Percentiles rank a stretch among this genome's conserved stretches.
phyloP scores from a whole-genome alignment of 2,329 filamentous ascomycete genomes.

The Arachnomyces sp. region DNA sequence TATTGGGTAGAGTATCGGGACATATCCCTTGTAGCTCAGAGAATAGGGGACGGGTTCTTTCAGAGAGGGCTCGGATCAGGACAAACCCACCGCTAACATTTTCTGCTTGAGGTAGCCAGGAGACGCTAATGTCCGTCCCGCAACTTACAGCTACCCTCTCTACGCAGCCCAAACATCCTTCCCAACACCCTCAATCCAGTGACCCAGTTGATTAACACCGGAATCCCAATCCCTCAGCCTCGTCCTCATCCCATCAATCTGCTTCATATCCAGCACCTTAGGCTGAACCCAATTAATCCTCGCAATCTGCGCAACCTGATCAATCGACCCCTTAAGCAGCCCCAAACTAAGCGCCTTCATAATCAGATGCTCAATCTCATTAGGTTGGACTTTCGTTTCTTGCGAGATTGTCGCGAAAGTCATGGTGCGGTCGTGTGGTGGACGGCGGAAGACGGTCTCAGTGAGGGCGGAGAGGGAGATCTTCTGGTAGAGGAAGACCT shows the following conservation, averaged over 20 bases:
- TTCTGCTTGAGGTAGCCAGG: no score
- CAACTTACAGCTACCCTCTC: no score
- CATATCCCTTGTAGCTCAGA: no score
- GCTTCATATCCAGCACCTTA: slow-evolving; percentile 90
- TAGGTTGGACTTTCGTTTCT: slow-evolving; percentile 82
- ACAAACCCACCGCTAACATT: no score
- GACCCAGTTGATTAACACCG: slow-evolving; percentile 89
- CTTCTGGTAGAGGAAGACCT: slow-evolving; percentile 85
- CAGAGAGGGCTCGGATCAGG: no score
- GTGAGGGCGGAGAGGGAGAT: slow-evolving; percentile 95
- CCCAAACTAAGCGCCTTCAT: slow-evolving; percentile 99
- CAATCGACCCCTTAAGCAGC: slow-evolving; percentile 81
- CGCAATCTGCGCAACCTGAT: slow-evolving; percentile 89
- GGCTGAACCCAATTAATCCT: slow-evolving; percentile 98
- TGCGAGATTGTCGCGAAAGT: slow-evolving; percentile 78
- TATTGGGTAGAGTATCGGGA: no score
- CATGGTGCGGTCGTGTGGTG: slow-evolving; percentile 92
- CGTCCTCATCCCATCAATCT: slow-evolving; percentile 86
- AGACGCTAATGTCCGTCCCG: no score
- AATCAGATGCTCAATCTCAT: slow-evolving; percentile 94
- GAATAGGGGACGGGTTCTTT: no score
- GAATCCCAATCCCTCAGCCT: slow-evolving; percentile 89
- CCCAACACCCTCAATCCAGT: slow-evolving; percentile 91
- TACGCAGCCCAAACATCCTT: slow-evolving; percentile 92
- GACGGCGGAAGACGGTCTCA: slow-evolving; percentile 90